A percentile compares a stretch with the other conserved stretches of the same genome.
These are phyloP conservation scores for Hibiscus mutabilis DNA, from an alignment of 345 rosid genomes.

Conservation along the genomic window DNA sequence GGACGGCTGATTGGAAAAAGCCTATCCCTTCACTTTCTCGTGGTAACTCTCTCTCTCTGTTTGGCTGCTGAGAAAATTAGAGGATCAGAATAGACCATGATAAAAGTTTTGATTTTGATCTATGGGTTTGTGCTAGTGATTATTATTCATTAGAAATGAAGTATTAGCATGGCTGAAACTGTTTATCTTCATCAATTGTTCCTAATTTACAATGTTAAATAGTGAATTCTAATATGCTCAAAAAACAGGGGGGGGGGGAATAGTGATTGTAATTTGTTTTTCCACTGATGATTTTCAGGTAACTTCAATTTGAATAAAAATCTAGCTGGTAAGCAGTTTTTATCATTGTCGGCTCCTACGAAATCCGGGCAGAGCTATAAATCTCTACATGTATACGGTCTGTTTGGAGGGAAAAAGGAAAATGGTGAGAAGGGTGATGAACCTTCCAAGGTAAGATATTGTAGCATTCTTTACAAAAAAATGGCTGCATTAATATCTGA, in stretches of 20 bases:
- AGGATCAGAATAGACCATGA: neutral
- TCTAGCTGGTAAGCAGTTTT: constrained; percentile 31
- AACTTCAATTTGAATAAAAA: constrained; percentile 30
- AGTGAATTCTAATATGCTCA: constrained; percentile 4
- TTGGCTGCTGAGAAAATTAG: neutral
- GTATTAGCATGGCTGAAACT: neutral
- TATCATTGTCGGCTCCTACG: constrained; percentile 25
- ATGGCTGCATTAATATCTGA: neutral
- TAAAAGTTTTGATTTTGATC: neutral
- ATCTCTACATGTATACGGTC: constrained; percentile 44
- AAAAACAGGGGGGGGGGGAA: neutral
- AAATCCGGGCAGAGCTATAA: constrained; percentile 19
- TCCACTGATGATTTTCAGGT: constrained; percentile 32
- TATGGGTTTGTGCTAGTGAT: neutral
- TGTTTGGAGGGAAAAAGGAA: constrained; percentile 83
- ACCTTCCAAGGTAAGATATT: constrained; percentile 52
- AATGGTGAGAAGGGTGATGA: constrained; percentile 45
- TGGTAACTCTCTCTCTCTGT: constrained; percentile 26
- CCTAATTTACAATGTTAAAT: neutral
- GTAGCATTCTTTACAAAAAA: neutral
- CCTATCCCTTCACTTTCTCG: constrained; percentile 28
- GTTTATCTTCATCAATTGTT: neutral
- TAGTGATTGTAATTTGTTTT: constrained; percentile 9
- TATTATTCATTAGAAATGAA: neutral
- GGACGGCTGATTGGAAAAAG: constrained; percentile 28